Percentiles rank a stretch among this genome's conserved stretches.
phyloP scores from a whole-genome alignment of 2,329 filamentous ascomycete species.

The Aspergillus calidoustus region DNA sequence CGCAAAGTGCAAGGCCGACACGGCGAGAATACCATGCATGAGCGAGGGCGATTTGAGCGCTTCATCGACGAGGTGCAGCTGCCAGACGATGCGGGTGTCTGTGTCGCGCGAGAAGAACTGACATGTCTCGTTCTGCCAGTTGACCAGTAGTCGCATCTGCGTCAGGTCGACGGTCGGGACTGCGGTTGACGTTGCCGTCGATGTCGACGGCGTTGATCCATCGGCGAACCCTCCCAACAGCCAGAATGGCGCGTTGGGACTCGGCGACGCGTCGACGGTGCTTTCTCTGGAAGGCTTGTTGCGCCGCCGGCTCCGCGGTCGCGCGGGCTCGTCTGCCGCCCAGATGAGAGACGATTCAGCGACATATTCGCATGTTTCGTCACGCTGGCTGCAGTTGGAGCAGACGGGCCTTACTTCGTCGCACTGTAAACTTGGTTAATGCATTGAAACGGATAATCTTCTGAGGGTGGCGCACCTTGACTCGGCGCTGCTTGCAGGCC shows the following conservation, averaged over 20 bases:
- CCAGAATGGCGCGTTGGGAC: neutral
- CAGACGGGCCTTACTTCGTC: conserved; percentile 29
- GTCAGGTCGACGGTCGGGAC: conserved; percentile 21
- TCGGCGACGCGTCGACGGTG: neutral
- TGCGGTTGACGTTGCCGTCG: neutral
- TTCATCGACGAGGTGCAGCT: conserved; percentile 25
- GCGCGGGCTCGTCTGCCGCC: conserved; percentile 6
- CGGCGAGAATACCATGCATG: conserved; percentile 32
- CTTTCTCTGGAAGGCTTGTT: neutral
- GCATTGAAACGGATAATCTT: neutral
- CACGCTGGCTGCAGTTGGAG: conserved; percentile 23
- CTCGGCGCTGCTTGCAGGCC: conserved; percentile 29
- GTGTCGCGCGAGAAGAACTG: conserved; percentile 24
- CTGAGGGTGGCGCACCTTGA: conserved; percentile 24
- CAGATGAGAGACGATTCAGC: conserved; percentile 23
- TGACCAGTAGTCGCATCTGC: conserved; percentile 25
- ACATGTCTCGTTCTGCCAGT: conserved; percentile 28
- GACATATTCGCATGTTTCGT: conserved; percentile 26
- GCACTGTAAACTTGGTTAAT: conserved; percentile 21
- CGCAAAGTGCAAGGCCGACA: conserved; percentile 30
- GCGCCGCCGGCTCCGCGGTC: neutral
- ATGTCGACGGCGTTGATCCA: no score
- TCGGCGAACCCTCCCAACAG: neutral
- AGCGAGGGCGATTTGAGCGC: conserved; percentile 27
- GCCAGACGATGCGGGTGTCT: conserved; percentile 27